Evolutionary conservation across 441 rosid genomes (phyloP), one percentile per base, ranked within the genome.

Genomic region (Gossypium davidsonii): DNA sequence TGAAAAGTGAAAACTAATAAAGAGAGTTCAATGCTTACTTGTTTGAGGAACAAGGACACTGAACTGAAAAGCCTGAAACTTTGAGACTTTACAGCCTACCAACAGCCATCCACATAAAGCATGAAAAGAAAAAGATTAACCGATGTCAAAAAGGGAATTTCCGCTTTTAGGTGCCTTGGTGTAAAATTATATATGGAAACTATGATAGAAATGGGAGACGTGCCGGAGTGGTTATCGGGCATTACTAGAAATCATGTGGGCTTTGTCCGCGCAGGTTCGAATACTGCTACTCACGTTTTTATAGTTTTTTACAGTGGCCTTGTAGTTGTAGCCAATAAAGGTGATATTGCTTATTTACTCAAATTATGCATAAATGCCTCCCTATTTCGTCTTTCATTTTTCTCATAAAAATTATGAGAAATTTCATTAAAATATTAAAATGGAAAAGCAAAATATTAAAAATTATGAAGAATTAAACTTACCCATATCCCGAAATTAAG

Each of bases 201-300:
- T 0, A 7, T 1, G 8, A 6, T 3, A 3, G 2, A 4, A 6
- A 5, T 1, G 3, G 72, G 34, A 61, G 48, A n/a, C 72, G 82
- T 87, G 89, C 87, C 85, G 86, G 88, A 86, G 88, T 88, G 89
- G 87, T 82, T 84, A 85, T 87, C 86, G 85, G 91, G 93, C 89
- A 89, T 89, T 92, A 88, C 92, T 89, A 89, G 93, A 91, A 94
- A 87, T 91, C 94, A 89, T 91, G 90, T 91, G 97, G 97, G 94
- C 96, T 92, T 2, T 84, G 88, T 90, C 89, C 94, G 90, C 94
- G 92, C 96, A 89, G 92, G 93, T 90, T 92, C 90, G 94, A 88
- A 88, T 93, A 92, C 91, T 89, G 93, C 93, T 86, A 91, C 81
- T 59, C 97, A 90, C 95, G 98, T 0, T 12, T 53, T 6, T 1